Evolutionary conservation across 140 eudicot genomes (phyloP), one percentile per base, ranked within the genome.

Genomic region (Anethum foeniculum): DNA sequence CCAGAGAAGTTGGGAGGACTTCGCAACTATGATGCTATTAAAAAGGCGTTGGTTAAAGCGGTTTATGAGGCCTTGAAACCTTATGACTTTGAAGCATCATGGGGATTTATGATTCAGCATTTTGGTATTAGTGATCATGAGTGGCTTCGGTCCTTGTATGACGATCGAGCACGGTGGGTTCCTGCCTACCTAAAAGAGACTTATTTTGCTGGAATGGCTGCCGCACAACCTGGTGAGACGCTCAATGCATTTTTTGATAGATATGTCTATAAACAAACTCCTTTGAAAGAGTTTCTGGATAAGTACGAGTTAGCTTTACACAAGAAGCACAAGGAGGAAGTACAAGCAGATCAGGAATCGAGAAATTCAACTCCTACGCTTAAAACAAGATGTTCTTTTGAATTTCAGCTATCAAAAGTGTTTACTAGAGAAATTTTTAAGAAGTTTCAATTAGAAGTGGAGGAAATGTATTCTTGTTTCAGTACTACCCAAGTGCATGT

Each of bases 381-480:
- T 21, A 91, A 90, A 87, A 93, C 97, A 43, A 86, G 91, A 86
- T 93, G 96, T 75, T 83, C 97, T 10, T 93, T 84, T 51, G 98
- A 93, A 86, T 78, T 90, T 60, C 98, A 93, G 84, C 81, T 93
- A 15, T 93, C 97, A 3, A 91, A 87, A 83, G 82, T 91, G 80
- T 93, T 88, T 72, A 91, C 98, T 51, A 75, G 85, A 62, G 92
- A 87, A 60, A 86, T 93, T 23, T 93, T 93, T 71, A 84, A 82
- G 72, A 93, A 85, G 54, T 93, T 93, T 46, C 98, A 91, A 74
- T 32, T 83, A 21, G 97, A 93, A 85, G 98, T 93, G 28, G 97
- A 91, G 85, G 98, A 93, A 81, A 93, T 93, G 97, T 93, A 90
- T 86, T 90, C 98, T 12, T 93, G 98, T 86, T 93, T 91, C 83